Conservation (phyloP, 345 rosid species). For the Brassica napus region Da-Ae NC_063441.1:16761001-16761500, state of each 20-base stretch:
- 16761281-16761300: neutral
- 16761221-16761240: constrained; percentile 26
- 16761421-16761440: constrained; percentile 6
- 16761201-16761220: constrained; percentile 34
- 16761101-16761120: neutral
- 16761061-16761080: neutral
- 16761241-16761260: constrained; percentile 17
- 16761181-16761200: constrained; percentile 44
- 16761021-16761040: constrained; percentile 90
- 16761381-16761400: constrained; percentile 34
- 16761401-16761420: constrained; percentile 18
- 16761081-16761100: neutral
- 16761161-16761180: constrained; percentile 41
- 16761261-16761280: constrained; percentile 8
- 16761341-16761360: constrained; percentile 13
- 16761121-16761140: constrained; percentile 36
- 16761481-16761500: constrained; percentile 36
- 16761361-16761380: constrained; percentile 17
- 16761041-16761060: constrained; percentile 69
- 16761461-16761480: constrained; percentile 26
- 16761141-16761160: constrained; percentile 41
- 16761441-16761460: constrained; percentile 1
- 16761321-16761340: constrained; percentile 27
- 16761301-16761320: constrained; percentile 3
- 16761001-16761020: constrained; percentile 75